Evolutionary conservation across 441 rosid species (phyloP).

Genomic region (Pelargonium citronellum): DNA sequence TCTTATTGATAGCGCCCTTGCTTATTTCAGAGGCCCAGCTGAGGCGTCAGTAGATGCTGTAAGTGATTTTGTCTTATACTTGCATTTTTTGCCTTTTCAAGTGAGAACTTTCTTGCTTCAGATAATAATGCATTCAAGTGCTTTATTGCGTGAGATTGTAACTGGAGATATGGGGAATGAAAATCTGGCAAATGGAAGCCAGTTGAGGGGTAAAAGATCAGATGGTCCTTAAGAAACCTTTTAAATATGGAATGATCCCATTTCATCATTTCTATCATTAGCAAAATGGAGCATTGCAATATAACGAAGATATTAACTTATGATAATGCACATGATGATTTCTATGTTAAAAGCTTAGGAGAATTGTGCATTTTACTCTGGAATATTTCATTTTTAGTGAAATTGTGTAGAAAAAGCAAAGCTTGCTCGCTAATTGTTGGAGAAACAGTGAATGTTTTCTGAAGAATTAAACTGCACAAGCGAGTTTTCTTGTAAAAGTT

Average conservation of each 20-base stretch:
- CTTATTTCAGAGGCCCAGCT: constrained; percentile 95
- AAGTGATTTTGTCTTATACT: constrained; percentile 27
- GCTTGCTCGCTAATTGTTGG: not conserved
- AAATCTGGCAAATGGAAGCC: no score
- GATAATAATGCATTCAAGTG: not conserved
- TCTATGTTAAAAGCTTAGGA: no score
- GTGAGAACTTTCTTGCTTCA: not conserved
- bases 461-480: not conserved
- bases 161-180: no score
- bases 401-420: not conserved
- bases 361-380: not conserved
- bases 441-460: not conserved
- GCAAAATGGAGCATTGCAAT: no score
- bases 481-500: not conserved
- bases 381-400: not conserved
- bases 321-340: no score
- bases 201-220: no score
- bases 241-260: no score
- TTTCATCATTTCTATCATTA: no score
- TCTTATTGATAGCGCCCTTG: constrained; percentile 88
- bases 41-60: constrained; percentile 98
- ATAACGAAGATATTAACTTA: no score
- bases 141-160: not conserved
- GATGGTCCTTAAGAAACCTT: no score
- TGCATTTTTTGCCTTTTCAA: not conserved